Percentiles rank a stretch among this genome's conserved stretches.
Conservation (phyloP, 805 yeast genomes). For the Candida endomychidarum region DNA sequence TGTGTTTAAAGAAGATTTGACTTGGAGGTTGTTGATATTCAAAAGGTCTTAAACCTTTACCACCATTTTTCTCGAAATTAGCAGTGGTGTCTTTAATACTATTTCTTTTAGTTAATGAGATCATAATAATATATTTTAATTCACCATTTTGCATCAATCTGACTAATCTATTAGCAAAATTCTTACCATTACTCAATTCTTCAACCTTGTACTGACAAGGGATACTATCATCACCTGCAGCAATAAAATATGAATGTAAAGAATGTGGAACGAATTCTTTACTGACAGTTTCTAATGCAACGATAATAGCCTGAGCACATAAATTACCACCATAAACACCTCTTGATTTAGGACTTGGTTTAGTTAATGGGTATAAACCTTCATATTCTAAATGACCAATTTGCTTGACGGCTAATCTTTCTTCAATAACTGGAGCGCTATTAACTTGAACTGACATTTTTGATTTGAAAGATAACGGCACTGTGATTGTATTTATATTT, state of each 20-base stretch:
- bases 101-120: conserved; percentile 36
- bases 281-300: conserved; percentile 32
- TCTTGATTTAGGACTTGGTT: conserved; percentile 30
- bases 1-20: conserved; percentile 22
- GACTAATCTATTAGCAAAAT: conserved; percentile 35
- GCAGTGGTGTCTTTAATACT: conserved; percentile 17
- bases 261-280: conserved; percentile 40
- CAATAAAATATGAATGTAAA: conserved; percentile 39
- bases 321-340: conserved; percentile 44
- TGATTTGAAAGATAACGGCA: not conserved
- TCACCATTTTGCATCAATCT: conserved; percentile 30
- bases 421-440: conserved; percentile 8
- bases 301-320: conserved; percentile 40
- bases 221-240: conserved; percentile 33
- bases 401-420: conserved; percentile 10
- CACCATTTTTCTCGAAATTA: conserved; percentile 20
- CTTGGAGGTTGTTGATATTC: conserved; percentile 31
- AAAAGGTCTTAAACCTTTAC: conserved; percentile 28
- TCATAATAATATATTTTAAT: conserved; percentile 31
- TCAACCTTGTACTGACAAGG: conserved; percentile 35
- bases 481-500: not conserved
- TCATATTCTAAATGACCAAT: conserved; percentile 16
- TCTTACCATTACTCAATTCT: conserved; percentile 32
- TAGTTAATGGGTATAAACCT: conserved; percentile 27
- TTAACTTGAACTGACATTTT: conserved; percentile 7